Conservation (phyloP, 2,329 filamentous ascomycete species). For the Onygenales sp. region DNA sequence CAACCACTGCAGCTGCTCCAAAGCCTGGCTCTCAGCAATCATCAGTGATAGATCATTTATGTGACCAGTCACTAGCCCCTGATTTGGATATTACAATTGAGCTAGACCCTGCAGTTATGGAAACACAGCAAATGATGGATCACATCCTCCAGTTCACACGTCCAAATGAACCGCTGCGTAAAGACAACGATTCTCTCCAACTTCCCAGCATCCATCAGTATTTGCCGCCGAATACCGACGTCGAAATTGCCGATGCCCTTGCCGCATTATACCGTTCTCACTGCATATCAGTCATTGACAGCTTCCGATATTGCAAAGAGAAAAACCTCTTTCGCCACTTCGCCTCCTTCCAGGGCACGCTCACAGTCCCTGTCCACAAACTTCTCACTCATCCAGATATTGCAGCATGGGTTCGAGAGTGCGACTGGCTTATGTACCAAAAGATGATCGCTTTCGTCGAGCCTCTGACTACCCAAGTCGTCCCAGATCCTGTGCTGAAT, state of each 20-base stretch:
- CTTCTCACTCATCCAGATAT: constrained; percentile 72
- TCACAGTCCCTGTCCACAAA: constrained; percentile 95
- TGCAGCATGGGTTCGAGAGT: constrained; percentile 88
- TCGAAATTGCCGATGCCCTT: constrained; percentile 76
- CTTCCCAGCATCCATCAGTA: constrained; percentile 83
- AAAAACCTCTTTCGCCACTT: constrained; percentile 95
- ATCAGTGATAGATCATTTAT: not conserved
- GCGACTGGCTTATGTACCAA: constrained; percentile 91
- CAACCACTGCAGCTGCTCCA: not conserved
- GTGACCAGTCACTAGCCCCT: not conserved
- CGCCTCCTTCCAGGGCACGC: constrained; percentile 87
- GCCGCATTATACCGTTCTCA: constrained; percentile 86
- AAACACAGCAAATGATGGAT: constrained; percentile 29
- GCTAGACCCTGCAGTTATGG: constrained; percentile 1
- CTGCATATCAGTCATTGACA: constrained; percentile 90
- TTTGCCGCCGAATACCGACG: constrained; percentile 70
- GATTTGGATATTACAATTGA: not conserved
- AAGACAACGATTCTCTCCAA: constrained; percentile 61
- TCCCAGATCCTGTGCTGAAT: constrained; percentile 77
- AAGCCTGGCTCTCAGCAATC: not conserved
- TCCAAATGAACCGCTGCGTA: constrained; percentile 21
- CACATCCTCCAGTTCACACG: constrained; percentile 31
- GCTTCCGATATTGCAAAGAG: constrained; percentile 90
- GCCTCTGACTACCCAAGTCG: constrained; percentile 79
- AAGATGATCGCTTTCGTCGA: constrained; percentile 91